Evolutionary conservation across 768 basidiomycete species (phyloP).

Genomic region (Termitomyces sp.): DNA sequence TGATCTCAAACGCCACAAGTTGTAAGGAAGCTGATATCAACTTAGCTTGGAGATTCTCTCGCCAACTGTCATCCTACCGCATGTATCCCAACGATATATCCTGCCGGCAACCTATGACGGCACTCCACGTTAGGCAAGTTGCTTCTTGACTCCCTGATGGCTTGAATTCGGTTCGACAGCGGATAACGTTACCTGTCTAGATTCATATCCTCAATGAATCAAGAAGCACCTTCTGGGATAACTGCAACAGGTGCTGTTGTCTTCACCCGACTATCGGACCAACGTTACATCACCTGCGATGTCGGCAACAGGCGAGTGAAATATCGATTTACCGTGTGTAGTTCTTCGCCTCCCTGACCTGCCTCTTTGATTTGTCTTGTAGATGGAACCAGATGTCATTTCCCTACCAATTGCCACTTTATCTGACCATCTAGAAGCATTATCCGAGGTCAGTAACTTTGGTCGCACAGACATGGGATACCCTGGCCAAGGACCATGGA

Average conservation of each 20-base stretch:
- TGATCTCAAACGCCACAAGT: not conserved
- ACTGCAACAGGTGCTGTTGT: not conserved
- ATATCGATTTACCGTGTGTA: not conserved
- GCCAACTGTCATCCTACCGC: not conserved
- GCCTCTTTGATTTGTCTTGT: not conserved
- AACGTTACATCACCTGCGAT: slow-evolving; percentile 1
- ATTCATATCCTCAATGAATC: not conserved
- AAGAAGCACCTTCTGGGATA: not conserved
- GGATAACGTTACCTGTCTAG: slow-evolving; percentile 1
- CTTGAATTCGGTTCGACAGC: not conserved
- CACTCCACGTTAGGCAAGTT: not conserved
- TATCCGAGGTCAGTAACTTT: slow-evolving; percentile 51
- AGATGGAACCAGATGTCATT: slow-evolving; percentile 19
- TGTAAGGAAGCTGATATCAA: not conserved
- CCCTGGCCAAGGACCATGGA: slow-evolving; percentile 46
- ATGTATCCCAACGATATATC: not conserved
- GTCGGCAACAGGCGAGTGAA: not conserved
- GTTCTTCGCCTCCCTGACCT: not conserved
- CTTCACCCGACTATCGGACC: not conserved
- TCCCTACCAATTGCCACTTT: slow-evolving; percentile 39
- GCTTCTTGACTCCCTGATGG: slow-evolving; percentile 9
- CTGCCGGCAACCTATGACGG: not conserved
- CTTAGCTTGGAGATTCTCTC: not conserved
- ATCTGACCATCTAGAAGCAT: slow-evolving; percentile 40
- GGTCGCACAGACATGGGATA: slow-evolving; percentile 48